A percentile compares a stretch with the other conserved stretches of the same genome.
Conservation (phyloP, 345 rosid genomes). For the Heritiera fomes region DNA sequence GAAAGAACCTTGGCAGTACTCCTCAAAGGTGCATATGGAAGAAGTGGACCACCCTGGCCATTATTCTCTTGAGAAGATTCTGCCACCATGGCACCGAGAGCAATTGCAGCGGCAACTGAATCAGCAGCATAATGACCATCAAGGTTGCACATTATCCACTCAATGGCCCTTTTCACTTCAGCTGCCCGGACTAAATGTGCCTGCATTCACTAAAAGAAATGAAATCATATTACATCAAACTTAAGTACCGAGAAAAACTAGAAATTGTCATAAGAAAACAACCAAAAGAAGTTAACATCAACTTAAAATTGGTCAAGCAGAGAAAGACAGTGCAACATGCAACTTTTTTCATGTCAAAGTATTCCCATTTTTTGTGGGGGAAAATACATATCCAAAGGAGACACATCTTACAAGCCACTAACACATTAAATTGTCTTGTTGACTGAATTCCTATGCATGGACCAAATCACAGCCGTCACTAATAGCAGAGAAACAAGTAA, state of each 20-base stretch:
- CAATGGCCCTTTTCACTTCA: slow-evolving; percentile 93
- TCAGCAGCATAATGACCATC: slow-evolving; percentile 91
- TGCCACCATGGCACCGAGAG: slow-evolving; percentile 75
- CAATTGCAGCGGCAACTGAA: slow-evolving; percentile 89
- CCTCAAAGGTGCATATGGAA: slow-evolving; percentile 45
- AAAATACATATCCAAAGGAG: slow-evolving; percentile 7
- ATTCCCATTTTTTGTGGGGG: background rate
- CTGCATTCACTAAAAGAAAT: slow-evolving; percentile 99
- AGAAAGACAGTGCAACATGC: background rate
- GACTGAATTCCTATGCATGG: background rate
- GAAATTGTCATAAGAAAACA: background rate
- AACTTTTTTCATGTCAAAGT: background rate
- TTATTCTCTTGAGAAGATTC: slow-evolving; percentile 67
- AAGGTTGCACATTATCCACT: slow-evolving; percentile 91
- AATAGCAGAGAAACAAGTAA: background rate
- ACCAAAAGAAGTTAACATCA: slow-evolving; percentile 2
- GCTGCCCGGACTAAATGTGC: slow-evolving; percentile 94
- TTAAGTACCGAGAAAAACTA: slow-evolving; percentile 20
- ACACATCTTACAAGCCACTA: background rate
- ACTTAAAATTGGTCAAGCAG: background rate
- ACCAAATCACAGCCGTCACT: background rate
- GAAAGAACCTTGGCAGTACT: slow-evolving; percentile 48
- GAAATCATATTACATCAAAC: slow-evolving; percentile 81
- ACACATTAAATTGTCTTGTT: background rate
- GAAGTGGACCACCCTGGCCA: slow-evolving; percentile 44